These are phyloP conservation scores for Ceratocystis huliohia DNA, from an alignment of 2,329 filamentous ascomycete genomes.

Conservation along the genomic window DNA sequence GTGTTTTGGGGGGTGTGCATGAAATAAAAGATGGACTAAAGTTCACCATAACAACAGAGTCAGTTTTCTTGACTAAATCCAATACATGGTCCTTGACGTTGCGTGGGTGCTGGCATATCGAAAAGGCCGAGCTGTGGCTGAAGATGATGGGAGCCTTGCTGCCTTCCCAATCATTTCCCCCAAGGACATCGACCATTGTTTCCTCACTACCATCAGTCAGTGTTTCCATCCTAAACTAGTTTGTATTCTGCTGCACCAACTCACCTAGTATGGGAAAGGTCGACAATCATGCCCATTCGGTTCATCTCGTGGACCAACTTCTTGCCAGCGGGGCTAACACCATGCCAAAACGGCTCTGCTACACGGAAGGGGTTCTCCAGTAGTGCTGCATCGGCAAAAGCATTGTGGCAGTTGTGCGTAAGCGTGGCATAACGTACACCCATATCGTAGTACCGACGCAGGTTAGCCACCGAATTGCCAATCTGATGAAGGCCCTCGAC, in stretches of 20 bases:
- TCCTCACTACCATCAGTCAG: conserved; percentile 39
- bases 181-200: conserved; percentile 75
- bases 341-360: conserved; percentile 51
- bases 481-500: conserved; percentile 90
- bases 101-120: conserved; percentile 72
- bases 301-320: conserved; percentile 79
- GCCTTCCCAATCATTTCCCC: conserved; percentile 50
- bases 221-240: too few relatives aligned
- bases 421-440: conserved; percentile 81
- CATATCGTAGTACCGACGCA: conserved; percentile 62
- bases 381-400: conserved; percentile 73
- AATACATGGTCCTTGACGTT: conserved; percentile 83
- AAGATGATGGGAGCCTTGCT: conserved; percentile 76
- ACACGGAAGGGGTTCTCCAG: conserved; percentile 39
- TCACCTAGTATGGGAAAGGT: conserved; percentile 56
- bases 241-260: background rate
- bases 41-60: conserved; percentile 82
- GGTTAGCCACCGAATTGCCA: conserved; percentile 64
- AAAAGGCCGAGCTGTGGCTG: conserved; percentile 72
- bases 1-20: conserved; percentile 48
- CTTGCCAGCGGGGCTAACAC: conserved; percentile 59
- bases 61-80: conserved; percentile 56
- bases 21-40: conserved; percentile 74
- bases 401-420: conserved; percentile 89
- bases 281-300: conserved; percentile 84